Evolutionary conservation across 495 filamentous ascomycete genomes (phyloP), one percentile per base, ranked within the genome.

Genomic region (Melanomma pulvis-pyrius): DNA sequence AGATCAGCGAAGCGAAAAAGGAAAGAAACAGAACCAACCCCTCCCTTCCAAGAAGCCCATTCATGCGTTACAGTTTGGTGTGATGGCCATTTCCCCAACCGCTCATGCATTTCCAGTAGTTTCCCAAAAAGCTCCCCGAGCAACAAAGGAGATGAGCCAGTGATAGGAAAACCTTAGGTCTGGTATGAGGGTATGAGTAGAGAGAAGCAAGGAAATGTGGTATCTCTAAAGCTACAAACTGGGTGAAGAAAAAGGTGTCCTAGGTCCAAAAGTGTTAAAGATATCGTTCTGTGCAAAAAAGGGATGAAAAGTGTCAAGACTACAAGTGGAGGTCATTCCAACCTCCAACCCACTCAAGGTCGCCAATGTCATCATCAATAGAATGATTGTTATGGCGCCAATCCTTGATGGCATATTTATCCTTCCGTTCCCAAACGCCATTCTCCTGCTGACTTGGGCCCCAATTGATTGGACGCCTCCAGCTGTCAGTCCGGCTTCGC

Each of bases 341-440:
- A 76, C 87, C 90, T 80, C 91, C 92, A 84, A 96, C 90, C 83
- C 92, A 92, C 82, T 93, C 91, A 74, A 90, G 77, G 74, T 92
- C 91, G 71, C 87, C 87, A 73, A 90, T 84, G 74, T 87, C 76
- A 47, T 48, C 61, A 12, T 29, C 48, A n/a, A 57, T 15, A 50
- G 30, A 54, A 46, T 65, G 46, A 48, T 73, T 69, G 48, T 81
- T 80, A 1, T 74, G 68, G 68, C 90, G 89, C 90, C 90, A 92
- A 64, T 88, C 86, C 70, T 81, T 82, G 67, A 82, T 79, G 65
- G 79, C 72, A 73, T 77, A 74, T 12, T 55, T 61, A 41, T 73
- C 67, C 59, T 74, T 68, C 53, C 62, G 64, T 47, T 70, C 73
- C 68, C 71, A 46, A 30, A 59, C 61, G 54, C 25, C 46, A 46